These are phyloP conservation scores for Yamadazyma blattariae DNA, from an alignment of 1,139 yeast species.

Conservation along the genomic window DNA sequence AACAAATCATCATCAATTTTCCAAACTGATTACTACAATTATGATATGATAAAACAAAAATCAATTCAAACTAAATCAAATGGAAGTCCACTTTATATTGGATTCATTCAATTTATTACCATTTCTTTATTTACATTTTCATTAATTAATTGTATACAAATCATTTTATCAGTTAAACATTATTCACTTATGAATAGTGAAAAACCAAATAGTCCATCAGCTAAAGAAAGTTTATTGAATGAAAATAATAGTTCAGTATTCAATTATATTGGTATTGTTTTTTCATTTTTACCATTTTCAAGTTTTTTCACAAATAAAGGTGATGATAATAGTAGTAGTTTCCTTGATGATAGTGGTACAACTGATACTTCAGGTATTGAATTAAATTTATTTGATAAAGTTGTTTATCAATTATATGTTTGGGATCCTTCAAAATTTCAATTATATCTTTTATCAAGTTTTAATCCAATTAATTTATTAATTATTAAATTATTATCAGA, in stretches of 20 bases:
- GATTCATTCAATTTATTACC: constrained; percentile 2
- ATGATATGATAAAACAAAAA: constrained; percentile 28
- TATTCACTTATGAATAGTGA: constrained; percentile 8
- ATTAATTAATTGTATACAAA: neutral
- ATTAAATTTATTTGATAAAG: constrained; percentile 19
- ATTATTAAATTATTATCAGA: constrained; percentile 32
- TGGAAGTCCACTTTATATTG: constrained; percentile 2
- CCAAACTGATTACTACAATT: constrained; percentile 28
- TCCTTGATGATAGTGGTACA: constrained; percentile 13
- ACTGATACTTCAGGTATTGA: constrained; percentile 15
- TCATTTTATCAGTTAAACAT: constrained; percentile 2
- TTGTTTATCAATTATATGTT: constrained; percentile 52
- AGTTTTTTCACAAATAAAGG: too few species aligned
- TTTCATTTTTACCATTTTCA: constrained; percentile 6
- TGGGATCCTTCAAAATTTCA: constrained; percentile 61
- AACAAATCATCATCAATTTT: constrained; percentile 17
- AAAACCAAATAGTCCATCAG: constrained; percentile 39
- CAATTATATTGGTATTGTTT: constrained; percentile 7
- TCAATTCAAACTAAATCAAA: neutral
- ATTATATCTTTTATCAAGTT: constrained; percentile 45
- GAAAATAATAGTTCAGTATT: constrained; percentile 5
- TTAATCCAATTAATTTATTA: constrained; percentile 54
- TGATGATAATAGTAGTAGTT: constrained; percentile 13
- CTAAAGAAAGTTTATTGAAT: constrained; percentile 20
- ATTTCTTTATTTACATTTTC: constrained; percentile 4